Conservation (phyloP, 2,329 filamentous ascomycete genomes). For the Berkeleyomyces rouxiae region DNA sequence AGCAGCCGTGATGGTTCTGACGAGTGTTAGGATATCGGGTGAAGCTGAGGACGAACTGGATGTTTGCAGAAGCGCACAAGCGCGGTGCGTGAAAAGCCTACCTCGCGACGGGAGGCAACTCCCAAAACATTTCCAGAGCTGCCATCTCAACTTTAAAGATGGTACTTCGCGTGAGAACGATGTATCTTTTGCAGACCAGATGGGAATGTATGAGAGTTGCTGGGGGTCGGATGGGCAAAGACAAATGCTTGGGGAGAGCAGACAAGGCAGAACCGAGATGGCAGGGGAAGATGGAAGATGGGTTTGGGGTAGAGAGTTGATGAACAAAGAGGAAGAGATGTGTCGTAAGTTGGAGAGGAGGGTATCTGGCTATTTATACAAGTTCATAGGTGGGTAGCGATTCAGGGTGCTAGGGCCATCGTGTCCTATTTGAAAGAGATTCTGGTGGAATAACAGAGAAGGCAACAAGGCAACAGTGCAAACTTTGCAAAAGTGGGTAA, state of each 20-base stretch:
- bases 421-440: slow-evolving; percentile 1
- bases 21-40: slow-evolving; percentile 14
- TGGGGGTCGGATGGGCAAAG: slow-evolving; percentile 11
- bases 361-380: slow-evolving; percentile 15
- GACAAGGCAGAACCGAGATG: background rate
- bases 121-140: slow-evolving; percentile 23
- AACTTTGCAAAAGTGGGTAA: background rate
- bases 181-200: background rate
- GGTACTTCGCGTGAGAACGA: slow-evolving; percentile 6
- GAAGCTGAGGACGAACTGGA: slow-evolving; percentile 12
- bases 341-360: slow-evolving; percentile 14
- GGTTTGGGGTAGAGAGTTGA: background rate
- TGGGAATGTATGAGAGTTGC: slow-evolving; percentile 5
- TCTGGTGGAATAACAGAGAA: background rate
- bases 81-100: slow-evolving; percentile 17
- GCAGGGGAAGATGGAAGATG: background rate
- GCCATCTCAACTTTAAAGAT: slow-evolving; percentile 14
- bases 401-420: background rate
- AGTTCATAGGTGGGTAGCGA: background rate
- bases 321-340: background rate
- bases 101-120: slow-evolving; percentile 27
- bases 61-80: background rate
- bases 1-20: slow-evolving; percentile 50
- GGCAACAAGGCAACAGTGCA: background rate
- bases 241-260: slow-evolving; percentile 9